Conservation (phyloP, 192 early-diverging fungal genomes). For the Coemansia sp. region DNA sequence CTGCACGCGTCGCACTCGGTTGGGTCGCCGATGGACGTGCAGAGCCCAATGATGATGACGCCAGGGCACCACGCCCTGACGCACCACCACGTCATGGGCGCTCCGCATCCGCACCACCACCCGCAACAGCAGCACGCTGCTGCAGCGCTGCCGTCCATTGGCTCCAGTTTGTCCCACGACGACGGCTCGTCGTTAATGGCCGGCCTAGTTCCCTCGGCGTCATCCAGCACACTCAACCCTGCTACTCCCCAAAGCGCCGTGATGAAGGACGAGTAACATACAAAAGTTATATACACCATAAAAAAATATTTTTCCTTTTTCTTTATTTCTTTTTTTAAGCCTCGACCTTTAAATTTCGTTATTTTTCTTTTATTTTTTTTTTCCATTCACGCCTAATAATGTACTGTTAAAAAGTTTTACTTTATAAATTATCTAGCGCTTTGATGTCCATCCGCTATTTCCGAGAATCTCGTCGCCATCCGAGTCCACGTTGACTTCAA, state of each 20-base stretch:
- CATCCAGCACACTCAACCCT: slow-evolving; percentile 16
- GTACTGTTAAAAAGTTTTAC: not conserved
- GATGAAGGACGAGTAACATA: not conserved
- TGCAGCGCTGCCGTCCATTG: not conserved
- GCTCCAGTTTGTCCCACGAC: not conserved
- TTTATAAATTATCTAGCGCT: not conserved
- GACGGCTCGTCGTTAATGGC: slow-evolving; percentile 1
- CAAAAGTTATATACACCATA: not conserved
- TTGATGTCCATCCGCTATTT: slow-evolving; percentile 12
- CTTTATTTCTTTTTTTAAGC: no score
- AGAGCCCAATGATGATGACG: slow-evolving; percentile 10
- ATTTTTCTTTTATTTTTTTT: not conserved
- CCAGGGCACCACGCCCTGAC: slow-evolving; percentile 7
- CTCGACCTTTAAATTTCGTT: no score
- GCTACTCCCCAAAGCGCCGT: slow-evolving; percentile 27
- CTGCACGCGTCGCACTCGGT: slow-evolving; percentile 4
- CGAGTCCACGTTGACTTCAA: slow-evolving; percentile 22
- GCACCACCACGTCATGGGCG: not conserved
- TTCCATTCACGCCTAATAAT: not conserved
- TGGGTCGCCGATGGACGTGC: slow-evolving; percentile 5
- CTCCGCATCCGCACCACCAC: slow-evolving; percentile 17
- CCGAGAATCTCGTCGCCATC: slow-evolving; percentile 22
- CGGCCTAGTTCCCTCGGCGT: not conserved
- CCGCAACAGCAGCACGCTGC: slow-evolving; percentile 2
- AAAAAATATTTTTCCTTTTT: slow-evolving; percentile 2